A percentile compares a stretch with the other conserved stretches of the same genome.
Conservation (phyloP, 2,329 filamentous ascomycete species). For the Mycocentrospora acerina region DNA sequence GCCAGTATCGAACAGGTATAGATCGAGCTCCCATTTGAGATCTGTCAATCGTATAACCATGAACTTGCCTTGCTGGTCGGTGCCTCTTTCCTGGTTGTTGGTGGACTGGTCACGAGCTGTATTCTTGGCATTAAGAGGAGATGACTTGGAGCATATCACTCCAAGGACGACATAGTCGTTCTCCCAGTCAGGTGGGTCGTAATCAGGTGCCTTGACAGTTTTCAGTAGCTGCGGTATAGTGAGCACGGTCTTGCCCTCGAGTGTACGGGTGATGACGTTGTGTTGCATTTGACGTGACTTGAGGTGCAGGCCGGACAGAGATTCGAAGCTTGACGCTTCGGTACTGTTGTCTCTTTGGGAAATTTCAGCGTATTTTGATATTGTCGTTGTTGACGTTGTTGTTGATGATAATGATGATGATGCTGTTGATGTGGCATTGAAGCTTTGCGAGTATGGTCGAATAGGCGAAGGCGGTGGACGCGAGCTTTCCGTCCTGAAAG, state of each 20-base stretch:
- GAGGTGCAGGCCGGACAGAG: slow-evolving; percentile 82
- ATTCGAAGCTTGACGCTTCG: slow-evolving; percentile 63
- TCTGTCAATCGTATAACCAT: slow-evolving; percentile 90
- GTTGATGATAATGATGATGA: no score
- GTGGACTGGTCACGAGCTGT: slow-evolving; percentile 45
- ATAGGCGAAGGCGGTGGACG: slow-evolving; percentile 5
- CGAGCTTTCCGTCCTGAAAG: slow-evolving; percentile 19
- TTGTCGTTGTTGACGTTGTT: slow-evolving; percentile 17
- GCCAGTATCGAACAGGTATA: slow-evolving; percentile 88
- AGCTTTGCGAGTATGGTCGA: no score
- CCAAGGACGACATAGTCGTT: slow-evolving; percentile 88
- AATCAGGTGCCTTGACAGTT: slow-evolving; percentile 79
- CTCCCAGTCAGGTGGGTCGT: slow-evolving; percentile 76
- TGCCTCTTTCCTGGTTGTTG: slow-evolving; percentile 48
- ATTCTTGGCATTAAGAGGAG: slow-evolving; percentile 65
- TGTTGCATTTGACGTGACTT: slow-evolving; percentile 83
- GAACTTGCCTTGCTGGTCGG: slow-evolving; percentile 73
- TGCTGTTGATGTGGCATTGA: slow-evolving; percentile 7
- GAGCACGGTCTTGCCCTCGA: slow-evolving; percentile 76
- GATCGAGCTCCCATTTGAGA: slow-evolving; percentile 84
- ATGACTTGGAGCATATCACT: slow-evolving; percentile 84
- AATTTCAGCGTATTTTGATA: slow-evolving; percentile 35
- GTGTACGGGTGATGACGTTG: slow-evolving; percentile 72
- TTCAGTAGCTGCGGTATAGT: slow-evolving; percentile 78
- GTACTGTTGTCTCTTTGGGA: slow-evolving; percentile 47